Conservation (phyloP, 208 protist genomes). For the Trypanosoma mega region DNA sequence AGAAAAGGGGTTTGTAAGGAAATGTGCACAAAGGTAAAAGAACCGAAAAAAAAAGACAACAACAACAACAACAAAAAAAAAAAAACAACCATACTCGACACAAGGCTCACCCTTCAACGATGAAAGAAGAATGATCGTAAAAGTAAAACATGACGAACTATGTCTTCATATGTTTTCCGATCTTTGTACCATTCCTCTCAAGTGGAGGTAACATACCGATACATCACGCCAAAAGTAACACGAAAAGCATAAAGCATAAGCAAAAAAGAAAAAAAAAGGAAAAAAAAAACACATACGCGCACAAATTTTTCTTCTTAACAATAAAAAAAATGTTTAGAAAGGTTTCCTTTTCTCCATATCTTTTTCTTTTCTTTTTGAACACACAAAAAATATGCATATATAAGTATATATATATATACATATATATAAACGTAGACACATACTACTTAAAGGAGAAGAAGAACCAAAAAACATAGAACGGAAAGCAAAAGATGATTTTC, state of each 20-base stretch:
- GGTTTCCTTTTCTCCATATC: no score
- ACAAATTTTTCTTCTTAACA: no score
- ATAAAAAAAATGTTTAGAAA: no score
- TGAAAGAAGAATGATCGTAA: no score
- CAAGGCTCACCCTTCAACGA: no score
- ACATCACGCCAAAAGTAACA: constrained; percentile 17
- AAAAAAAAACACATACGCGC: background rate
- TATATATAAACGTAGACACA: background rate
- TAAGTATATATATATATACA: background rate
- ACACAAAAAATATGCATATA: constrained; percentile 1
- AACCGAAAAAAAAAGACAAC: background rate
- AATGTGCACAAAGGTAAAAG: background rate
- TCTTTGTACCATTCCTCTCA: constrained; percentile 15
- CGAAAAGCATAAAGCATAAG: constrained; percentile 8
- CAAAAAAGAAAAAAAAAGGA: constrained; percentile 2
- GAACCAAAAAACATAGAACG: background rate
- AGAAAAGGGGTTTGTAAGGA: background rate
- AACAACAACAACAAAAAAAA: background rate
- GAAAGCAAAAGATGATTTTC: background rate
- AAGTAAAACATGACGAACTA: background rate
- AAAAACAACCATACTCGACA: background rate
- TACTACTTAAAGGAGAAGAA: no score
- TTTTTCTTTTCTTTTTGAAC: background rate
- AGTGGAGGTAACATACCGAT: no score
- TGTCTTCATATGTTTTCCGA: constrained; percentile 2